Percentiles rank a stretch among this genome's conserved stretches.
Evolutionary conservation across 306 rosid species (phyloP).

Genomic region (Prunus mira): DNA sequence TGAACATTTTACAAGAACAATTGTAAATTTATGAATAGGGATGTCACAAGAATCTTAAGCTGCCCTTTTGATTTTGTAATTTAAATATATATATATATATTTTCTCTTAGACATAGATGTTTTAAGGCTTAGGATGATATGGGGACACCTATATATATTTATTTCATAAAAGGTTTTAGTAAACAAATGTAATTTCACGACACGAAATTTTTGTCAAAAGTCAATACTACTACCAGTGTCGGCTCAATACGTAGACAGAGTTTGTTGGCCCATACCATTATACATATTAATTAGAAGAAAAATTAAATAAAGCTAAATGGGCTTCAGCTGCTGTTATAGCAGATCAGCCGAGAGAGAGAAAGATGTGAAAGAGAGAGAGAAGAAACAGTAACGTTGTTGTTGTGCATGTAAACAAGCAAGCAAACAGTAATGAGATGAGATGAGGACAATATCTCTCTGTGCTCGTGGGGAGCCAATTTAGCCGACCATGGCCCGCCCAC

Average conservation of each 20-base stretch:
- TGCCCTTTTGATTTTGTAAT: too few species aligned
- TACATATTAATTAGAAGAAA: neutral
- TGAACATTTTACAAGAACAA: too few species aligned
- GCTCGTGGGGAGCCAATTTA: constrained; percentile 27
- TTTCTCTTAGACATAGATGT: too few species aligned
- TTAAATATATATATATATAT: too few species aligned
- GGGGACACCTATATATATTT: too few species aligned
- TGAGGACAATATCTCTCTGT: constrained; percentile 13
- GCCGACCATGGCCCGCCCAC: constrained; percentile 75
- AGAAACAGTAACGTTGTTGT: neutral
- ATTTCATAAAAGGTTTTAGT: neutral
- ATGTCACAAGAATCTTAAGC: too few species aligned
- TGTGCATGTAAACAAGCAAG: constrained; percentile 9
- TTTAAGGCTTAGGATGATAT: too few species aligned
- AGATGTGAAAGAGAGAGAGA: neutral
- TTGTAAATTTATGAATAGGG: too few species aligned
- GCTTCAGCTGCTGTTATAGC: too few species aligned
- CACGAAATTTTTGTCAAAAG: neutral
- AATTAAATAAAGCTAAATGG: too few species aligned
- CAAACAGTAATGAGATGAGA: neutral
- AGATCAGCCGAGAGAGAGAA: neutral
- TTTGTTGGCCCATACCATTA: neutral
- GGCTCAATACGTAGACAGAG: neutral
- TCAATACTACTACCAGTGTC: neutral
- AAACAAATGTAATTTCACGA: neutral